Evolutionary conservation across 2,329 filamentous ascomycete genomes (phyloP), one percentile per base, ranked within the genome.

Genomic region (Metarhizium sp.): DNA sequence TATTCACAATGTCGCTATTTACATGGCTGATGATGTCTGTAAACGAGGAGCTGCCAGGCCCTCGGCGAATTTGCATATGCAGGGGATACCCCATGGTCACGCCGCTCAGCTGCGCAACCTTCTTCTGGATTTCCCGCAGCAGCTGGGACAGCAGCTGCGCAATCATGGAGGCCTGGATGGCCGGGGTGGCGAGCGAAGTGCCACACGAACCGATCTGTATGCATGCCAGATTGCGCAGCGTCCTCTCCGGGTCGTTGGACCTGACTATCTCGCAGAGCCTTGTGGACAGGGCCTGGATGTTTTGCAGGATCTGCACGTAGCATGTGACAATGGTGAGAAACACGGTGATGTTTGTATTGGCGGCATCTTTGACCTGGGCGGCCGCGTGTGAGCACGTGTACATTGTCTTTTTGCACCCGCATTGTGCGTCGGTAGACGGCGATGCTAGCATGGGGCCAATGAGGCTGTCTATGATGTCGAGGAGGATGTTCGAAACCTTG

Each of bases 101-200:
- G 18, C 45, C 30, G n/a, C 50, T 30, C 34, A 55, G 43, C 11
- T 36, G 30, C 11, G 50, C 50, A 25, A 55, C 3, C 34, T 46
- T 52, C 54, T 52, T 55, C 45, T 55, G 50, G 13, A 55, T 55
- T 46, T 55, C 50, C n/a, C 54, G 51, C 10, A 52, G 50, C 20
- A 51, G 52, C 36, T 55, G 54, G 3, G 45, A 55, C 11, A 55
- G 54, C 7, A 55, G 50, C 45, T 52, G 54, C 2, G 52, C 36
- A n/a, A 55, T 50, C 7, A 55, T 34, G 8, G 54, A 55, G 3
- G 50, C 43, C 36, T 55, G 54, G 18, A 55, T 52, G 11, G 54
- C 54, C 16, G 54, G 54, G 30, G 32, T 43, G 8, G 50, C 50
- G 25, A 51, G 34, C 32, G 54, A 51, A 2, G 30, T 20, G 13